Evolutionary conservation across 495 filamentous ascomycete genomes (phyloP).

Genomic region (Neurospora sp.): DNA sequence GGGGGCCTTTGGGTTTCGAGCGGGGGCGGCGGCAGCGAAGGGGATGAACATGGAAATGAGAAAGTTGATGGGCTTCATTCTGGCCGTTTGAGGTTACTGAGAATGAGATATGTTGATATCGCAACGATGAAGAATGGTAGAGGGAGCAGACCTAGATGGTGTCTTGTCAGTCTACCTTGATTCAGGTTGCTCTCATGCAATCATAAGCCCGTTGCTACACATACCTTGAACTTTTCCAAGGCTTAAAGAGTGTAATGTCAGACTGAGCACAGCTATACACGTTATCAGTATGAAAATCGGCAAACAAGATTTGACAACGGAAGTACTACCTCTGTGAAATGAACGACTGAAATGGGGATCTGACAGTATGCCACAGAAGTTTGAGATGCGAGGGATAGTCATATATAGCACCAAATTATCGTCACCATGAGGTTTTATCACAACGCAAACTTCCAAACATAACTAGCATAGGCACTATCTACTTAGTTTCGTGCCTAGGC

Average conservation of each 20-base stretch:
- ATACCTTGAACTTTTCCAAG: background rate
- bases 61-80: slow-evolving; percentile 36
- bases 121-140: background rate
- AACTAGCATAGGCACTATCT: background rate
- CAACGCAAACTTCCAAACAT: background rate
- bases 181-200: background rate
- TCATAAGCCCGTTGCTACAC: background rate
- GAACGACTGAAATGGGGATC: slow-evolving; percentile 30
- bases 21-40: slow-evolving; percentile 27
- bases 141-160: background rate
- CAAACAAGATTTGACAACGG: background rate
- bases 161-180: background rate
- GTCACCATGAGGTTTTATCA: background rate
- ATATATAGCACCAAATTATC: background rate
- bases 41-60: slow-evolving; percentile 31
- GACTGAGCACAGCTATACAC: background rate
- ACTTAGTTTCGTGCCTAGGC: background rate
- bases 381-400: background rate
- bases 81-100: slow-evolving; percentile 19
- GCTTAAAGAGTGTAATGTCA: background rate
- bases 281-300: background rate
- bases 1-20: too few species aligned
- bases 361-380: background rate
- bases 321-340: slow-evolving; percentile 37
- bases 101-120: background rate